Base-by-base conservation (phyloP, 495 filamentous ascomycete genomes). In the Neurospora sp. region DNA sequence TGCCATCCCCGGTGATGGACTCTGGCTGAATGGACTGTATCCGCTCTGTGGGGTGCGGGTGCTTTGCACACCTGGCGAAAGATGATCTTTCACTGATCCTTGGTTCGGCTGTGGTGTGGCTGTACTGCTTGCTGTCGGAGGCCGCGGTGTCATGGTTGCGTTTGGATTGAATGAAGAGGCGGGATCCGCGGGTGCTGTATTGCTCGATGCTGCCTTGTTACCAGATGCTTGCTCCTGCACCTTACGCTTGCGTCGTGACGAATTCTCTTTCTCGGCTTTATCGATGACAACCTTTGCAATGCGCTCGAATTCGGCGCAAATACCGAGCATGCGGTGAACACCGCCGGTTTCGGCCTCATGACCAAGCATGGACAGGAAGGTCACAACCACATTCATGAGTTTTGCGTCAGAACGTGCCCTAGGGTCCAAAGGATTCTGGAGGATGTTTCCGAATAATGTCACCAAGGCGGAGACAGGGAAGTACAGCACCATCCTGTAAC, bases 401-500 rank as follows among this genome's bases (percentile, higher is more conserved):
- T 91, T 91, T 10, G 97, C 88, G 81, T 99, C 96, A 9, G 93
- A 92, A 18, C 93, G 90, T 49, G 95, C 94, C 40, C 94, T 91
- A 7, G 90, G 87, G 80, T 99, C 96, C 74, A 93, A 91, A 0
- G 96, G 96, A 75, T 98, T 98, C 80, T 99, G 96, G 5, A 99
- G 85, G 72, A 99, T 96, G 79, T 98, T 97, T 71, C 95, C 96
- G 79, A 99, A 99, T 38, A 99, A 86, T 4, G 96, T 99, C 5
- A 99, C 93, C 14, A 98, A 88, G 12, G 96, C 93, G 4, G 96
- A 98, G 18, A 99, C 94, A 6, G 96, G 96, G 83, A 96, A 99
- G 83, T 99, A 99, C 44, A 99, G 86, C 78, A 98, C 93, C 76
- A 99, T 88, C 95, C 94, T 97, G 72, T 73, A 49, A 39, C 5